Conservation (phyloP, 2,329 filamentous ascomycete genomes). For the Penicillium sp. region DNA sequence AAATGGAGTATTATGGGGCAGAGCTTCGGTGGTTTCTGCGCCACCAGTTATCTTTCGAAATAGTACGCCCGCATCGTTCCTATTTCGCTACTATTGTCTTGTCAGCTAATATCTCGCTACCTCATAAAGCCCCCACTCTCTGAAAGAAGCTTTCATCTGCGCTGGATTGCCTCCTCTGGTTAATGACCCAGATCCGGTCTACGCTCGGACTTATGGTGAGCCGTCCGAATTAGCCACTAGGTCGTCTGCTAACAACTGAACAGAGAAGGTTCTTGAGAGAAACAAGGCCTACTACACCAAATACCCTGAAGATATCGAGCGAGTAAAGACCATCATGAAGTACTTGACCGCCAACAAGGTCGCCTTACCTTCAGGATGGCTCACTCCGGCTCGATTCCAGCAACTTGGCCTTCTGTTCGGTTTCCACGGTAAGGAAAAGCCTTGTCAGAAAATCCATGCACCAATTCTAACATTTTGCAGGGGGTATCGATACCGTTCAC, state of each 20-base stretch:
- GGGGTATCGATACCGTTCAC: conserved; percentile 74
- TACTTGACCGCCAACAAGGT: conserved; percentile 65
- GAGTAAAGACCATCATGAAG: conserved; percentile 65
- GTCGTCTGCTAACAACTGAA: conserved; percentile 11
- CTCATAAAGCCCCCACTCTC: conserved; percentile 60
- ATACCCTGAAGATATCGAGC: conserved; percentile 74
- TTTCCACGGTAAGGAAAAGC: conserved; percentile 57
- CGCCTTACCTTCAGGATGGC: conserved; percentile 65
- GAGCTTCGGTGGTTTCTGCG: conserved; percentile 88
- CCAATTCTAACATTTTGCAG: conserved; percentile 28
- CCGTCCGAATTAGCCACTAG: background rate
- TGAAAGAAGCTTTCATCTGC: conserved; percentile 80
- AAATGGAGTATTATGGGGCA: conserved; percentile 88
- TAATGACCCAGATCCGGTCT: conserved; percentile 71
- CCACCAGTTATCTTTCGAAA: conserved; percentile 78
- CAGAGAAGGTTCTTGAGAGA: conserved; percentile 64
- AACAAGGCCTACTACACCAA: conserved; percentile 82
- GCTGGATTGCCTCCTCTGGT: conserved; percentile 81
- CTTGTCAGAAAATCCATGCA: background rate
- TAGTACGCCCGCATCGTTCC: conserved; percentile 43
- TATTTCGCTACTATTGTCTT: background rate
- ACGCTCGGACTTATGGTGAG: conserved; percentile 64
- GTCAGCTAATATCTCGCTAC: background rate
- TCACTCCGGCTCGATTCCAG: conserved; percentile 74
- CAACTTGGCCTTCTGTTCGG: conserved; percentile 79